phyloP scores from a whole-genome alignment of 2,329 filamentous ascomycete species.

The Aspergillus nomiae region DNA sequence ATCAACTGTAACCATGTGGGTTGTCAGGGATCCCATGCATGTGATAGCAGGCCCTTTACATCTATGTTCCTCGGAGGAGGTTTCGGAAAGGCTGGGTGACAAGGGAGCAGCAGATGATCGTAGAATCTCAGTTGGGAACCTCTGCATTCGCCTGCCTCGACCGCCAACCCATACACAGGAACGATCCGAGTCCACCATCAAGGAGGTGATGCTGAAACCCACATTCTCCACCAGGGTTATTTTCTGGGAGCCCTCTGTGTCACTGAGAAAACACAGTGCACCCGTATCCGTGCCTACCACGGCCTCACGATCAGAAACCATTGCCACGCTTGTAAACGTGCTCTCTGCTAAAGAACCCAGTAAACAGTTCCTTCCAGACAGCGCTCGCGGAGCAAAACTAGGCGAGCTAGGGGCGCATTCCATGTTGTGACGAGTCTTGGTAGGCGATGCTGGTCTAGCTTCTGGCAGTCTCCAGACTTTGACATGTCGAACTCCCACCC shows the following conservation, averaged over 20 bases:
- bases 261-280: constrained; percentile 85
- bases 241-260: constrained; percentile 70
- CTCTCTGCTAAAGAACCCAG: constrained; percentile 79
- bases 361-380: constrained; percentile 84
- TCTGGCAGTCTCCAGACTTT: constrained; percentile 92
- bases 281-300: constrained; percentile 86
- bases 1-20: constrained; percentile 75
- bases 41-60: constrained; percentile 51
- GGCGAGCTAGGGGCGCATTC: constrained; percentile 36
- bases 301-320: constrained; percentile 71
- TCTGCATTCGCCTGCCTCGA: constrained; percentile 59
- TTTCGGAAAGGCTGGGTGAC: constrained; percentile 27
- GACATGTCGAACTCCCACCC: constrained; percentile 81
- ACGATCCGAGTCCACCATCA: constrained; percentile 60
- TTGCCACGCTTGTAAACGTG: constrained; percentile 77
- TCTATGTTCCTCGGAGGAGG: constrained; percentile 23
- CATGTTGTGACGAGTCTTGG: constrained; percentile 60
- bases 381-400: constrained; percentile 62
- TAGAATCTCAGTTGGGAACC: constrained; percentile 45
- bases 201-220: constrained; percentile 68
- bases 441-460: constrained; percentile 58
- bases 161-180: constrained; percentile 69
- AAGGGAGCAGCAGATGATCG: constrained; percentile 32
- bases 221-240: constrained; percentile 67
- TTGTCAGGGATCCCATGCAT: constrained; percentile 68